Conservation (phyloP, 768 basidiomycete species). For the Strobilomyces dryophilus region DNA sequence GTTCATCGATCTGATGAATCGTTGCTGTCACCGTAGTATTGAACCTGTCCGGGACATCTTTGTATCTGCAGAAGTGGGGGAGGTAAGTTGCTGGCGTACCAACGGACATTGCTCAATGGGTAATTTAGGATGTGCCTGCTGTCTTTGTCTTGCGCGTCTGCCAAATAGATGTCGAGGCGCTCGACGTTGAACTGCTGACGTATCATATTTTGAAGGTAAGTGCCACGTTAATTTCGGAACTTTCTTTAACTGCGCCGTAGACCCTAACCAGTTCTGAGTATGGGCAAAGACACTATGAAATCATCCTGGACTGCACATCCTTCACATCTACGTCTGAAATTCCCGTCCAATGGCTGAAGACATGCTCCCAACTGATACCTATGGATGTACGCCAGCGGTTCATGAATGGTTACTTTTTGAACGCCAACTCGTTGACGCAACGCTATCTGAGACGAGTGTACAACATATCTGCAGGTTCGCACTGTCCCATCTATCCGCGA, state of each 20-base stretch:
- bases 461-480: constrained; percentile 56
- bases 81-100: constrained; percentile 33
- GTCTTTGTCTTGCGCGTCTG: constrained; percentile 64
- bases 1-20: constrained; percentile 63
- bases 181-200: constrained; percentile 76
- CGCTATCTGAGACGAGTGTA: constrained; percentile 74
- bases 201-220: constrained; percentile 73
- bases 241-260: constrained; percentile 30
- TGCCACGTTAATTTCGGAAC: neutral
- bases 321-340: constrained; percentile 74
- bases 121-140: constrained; percentile 36
- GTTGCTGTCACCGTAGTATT: constrained; percentile 56
- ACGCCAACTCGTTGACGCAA: constrained; percentile 66
- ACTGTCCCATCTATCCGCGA: neutral
- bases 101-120: constrained; percentile 3
- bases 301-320: constrained; percentile 79
- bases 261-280: constrained; percentile 48
- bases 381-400: constrained; percentile 64
- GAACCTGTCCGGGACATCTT: constrained; percentile 67
- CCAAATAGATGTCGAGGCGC: constrained; percentile 71
- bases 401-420: constrained; percentile 59
- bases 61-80: constrained; percentile 45
- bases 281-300: constrained; percentile 52
- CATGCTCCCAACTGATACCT: constrained; percentile 71
- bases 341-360: constrained; percentile 78